A percentile compares a stretch with the other conserved stretches of the same genome.
Evolutionary conservation across 1,139 yeast genomes (phyloP).

Genomic region (Zygoascus meyerae): DNA sequence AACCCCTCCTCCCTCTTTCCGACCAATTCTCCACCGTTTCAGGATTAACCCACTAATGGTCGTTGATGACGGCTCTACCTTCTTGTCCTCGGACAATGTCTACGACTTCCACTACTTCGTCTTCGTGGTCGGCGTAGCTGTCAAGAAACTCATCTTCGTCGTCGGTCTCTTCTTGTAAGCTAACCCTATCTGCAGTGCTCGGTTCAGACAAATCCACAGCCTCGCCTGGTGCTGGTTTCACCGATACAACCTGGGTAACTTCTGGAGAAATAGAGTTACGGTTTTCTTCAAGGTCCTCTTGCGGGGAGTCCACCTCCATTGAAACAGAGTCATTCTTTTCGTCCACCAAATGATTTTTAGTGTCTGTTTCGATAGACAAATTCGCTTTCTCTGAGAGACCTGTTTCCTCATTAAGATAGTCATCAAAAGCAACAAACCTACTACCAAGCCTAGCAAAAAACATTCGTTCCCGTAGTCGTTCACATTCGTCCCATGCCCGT

Average conservation of each 20-base stretch:
- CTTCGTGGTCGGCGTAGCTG: conserved; percentile 13
- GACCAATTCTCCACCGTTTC: neutral
- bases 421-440: conserved; percentile 20
- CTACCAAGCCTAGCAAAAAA: conserved; percentile 83
- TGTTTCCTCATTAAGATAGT: neutral
- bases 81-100: conserved; percentile 13
- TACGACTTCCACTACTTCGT: conserved; percentile 8
- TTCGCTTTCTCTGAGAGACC: too few species aligned
- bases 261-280: too few species aligned
- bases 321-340: too few species aligned
- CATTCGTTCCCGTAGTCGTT: conserved; percentile 52
- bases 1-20: neutral
- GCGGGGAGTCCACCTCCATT: neutral
- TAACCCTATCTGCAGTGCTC: too few species aligned
- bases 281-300: too few species aligned
- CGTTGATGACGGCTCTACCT: conserved; percentile 1
- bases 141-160: conserved; percentile 18
- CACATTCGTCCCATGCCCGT: conserved; percentile 54
- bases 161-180: conserved; percentile 3
- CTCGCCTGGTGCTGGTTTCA: too few species aligned
- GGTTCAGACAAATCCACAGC: too few species aligned
- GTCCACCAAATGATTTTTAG: neutral
- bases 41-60: too few species aligned
- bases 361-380: neutral
- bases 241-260: too few species aligned